Evolutionary conservation across 2,329 filamentous ascomycete genomes (phyloP).

Genomic region (Aureobasidium sp.): DNA sequence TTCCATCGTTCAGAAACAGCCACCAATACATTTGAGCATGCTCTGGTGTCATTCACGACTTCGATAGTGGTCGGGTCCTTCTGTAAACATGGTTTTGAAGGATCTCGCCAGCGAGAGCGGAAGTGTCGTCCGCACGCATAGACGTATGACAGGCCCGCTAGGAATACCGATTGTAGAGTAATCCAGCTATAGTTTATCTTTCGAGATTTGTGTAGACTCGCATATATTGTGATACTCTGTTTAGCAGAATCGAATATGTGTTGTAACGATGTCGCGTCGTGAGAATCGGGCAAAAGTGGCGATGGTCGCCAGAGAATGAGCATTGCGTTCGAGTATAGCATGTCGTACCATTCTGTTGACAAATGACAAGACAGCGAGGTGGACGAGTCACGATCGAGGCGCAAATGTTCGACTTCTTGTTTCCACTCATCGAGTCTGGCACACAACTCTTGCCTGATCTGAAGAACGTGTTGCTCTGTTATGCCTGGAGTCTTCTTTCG

Average conservation of each 20-base stretch:
- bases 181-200: constrained; percentile 47
- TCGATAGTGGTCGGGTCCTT: constrained; percentile 36
- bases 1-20: constrained; percentile 41
- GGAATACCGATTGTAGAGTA: constrained; percentile 44
- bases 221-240: constrained; percentile 38
- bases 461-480: constrained; percentile 18
- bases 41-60: constrained; percentile 38
- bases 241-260: constrained; percentile 35
- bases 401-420: constrained; percentile 24
- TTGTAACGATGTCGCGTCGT: constrained; percentile 18
- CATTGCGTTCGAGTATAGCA: constrained; percentile 39
- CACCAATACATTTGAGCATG: constrained; percentile 41
- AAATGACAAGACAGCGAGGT: constrained; percentile 35
- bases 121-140: constrained; percentile 39
- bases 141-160: constrained; percentile 41
- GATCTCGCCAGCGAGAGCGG: constrained; percentile 21
- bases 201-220: constrained; percentile 38
- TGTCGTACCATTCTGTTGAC: constrained; percentile 38
- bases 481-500: constrained; percentile 23
- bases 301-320: constrained; percentile 40
- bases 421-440: constrained; percentile 31
- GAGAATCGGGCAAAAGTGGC: constrained; percentile 23
- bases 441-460: constrained; percentile 24
- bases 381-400: constrained; percentile 23
- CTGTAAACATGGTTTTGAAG: constrained; percentile 20